Evolutionary conservation across 768 basidiomycete genomes (phyloP), one percentile per base, ranked within the genome.

Genomic region (Pholiota molesta): DNA sequence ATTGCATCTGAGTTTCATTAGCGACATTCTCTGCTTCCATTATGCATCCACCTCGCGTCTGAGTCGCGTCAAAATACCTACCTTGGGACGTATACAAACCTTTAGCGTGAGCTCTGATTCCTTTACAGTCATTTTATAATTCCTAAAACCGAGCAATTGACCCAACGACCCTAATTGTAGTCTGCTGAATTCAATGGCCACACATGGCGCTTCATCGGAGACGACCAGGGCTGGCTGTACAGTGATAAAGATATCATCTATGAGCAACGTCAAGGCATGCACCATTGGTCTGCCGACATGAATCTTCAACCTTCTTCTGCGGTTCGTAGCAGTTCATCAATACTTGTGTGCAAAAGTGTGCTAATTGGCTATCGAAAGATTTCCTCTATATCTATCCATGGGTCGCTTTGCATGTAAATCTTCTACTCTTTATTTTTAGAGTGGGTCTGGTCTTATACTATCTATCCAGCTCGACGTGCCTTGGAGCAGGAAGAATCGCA

Each of bases 401-500:
- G 77, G n/a, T 67, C 78, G 23, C 71, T 71, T 66, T 82, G 82
- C 74, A 73, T 85, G 86, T 86, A 69, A 57, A 83, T 73, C 49
- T 53, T 45, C 21, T 42, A 53, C 31, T 58, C 42, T 44, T 19
- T 4, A n/a, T 28, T 55, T 19, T 55, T 40, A 59, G 26, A 17
- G 19, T 16, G 42, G 61, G 60, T 10, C 63, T 44, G 37, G 21
- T 63, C 17, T 44, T n/a, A 44, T 6, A 21, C 26, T 1, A 42
- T 57, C 35, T 65, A 26, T 55, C 11, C 63, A 89, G 87, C 44
- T 82, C 86, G 1, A 84, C 86, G 4, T 83, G 84, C 49, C 81
- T 86, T 62, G 87, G 87, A 21, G 78, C 84, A 39, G 80, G 81
- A 33, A 83, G 76, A 63, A 75, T 89, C n/a, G 71, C 81, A 14